These are phyloP conservation scores for Cyberlindnera saturnus DNA, from an alignment of 805 yeast species.

Conservation along the genomic window DNA sequence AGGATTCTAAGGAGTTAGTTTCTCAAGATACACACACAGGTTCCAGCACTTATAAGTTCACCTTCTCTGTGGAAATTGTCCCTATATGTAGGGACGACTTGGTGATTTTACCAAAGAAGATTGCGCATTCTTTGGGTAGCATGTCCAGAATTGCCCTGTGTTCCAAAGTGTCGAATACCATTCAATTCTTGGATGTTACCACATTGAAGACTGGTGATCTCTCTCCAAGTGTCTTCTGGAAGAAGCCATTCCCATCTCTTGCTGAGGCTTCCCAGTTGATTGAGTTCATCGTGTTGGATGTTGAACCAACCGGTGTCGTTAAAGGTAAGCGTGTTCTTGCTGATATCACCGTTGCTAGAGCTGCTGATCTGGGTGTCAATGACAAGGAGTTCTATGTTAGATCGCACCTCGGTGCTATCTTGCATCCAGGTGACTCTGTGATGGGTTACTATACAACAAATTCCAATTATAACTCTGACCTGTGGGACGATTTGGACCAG, in stretches of 20 bases:
- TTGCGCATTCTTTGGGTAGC: constrained; percentile 80
- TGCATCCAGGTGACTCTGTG: constrained; percentile 95
- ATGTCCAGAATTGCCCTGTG: constrained; percentile 80
- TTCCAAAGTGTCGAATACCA: constrained; percentile 70
- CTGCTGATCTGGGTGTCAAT: constrained; percentile 81
- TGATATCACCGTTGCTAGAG: constrained; percentile 86
- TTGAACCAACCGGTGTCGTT: constrained; percentile 82
- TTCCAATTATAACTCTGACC: constrained; percentile 81
- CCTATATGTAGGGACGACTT: constrained; percentile 97
- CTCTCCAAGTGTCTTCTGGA: constrained; percentile 69
- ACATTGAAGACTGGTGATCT: constrained; percentile 77
- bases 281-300: constrained; percentile 88
- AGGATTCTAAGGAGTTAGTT: constrained; percentile 85
- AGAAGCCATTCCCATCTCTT: constrained; percentile 71
- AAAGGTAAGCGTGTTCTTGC: constrained; percentile 79
- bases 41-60: constrained; percentile 78
- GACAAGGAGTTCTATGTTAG: constrained; percentile 79
- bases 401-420: constrained; percentile 87
- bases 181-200: constrained; percentile 83
- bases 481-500: constrained; percentile 65
- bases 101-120: constrained; percentile 81
- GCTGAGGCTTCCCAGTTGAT: constrained; percentile 69
- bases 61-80: constrained; percentile 88
- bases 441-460: constrained; percentile 85
- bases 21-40: constrained; percentile 92